These are phyloP conservation scores for Malus hybrid DNA, from an alignment of 331 rosid genomes.

Conservation along the genomic window DNA sequence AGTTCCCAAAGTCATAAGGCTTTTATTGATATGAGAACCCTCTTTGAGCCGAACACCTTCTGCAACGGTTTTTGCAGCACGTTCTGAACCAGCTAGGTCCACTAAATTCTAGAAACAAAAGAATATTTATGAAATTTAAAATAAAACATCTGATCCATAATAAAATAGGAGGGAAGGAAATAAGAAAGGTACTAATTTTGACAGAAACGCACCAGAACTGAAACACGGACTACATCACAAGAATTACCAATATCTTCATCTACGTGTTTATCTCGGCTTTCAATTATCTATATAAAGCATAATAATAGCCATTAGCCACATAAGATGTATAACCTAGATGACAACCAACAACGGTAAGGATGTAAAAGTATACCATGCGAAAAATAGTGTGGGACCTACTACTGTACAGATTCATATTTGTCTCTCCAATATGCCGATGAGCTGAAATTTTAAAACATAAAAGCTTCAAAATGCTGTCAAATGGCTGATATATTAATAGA, in stretches of 20 bases:
- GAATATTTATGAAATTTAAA: not conserved
- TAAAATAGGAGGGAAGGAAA: not conserved
- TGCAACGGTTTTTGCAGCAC: slow-evolving; percentile 98
- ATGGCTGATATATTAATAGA: slow-evolving; percentile 1
- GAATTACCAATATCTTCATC: slow-evolving; percentile 47
- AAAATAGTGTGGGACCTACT: slow-evolving; percentile 97
- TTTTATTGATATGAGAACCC: slow-evolving; percentile 96
- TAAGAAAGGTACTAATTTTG: not conserved
- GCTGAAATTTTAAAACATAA: slow-evolving; percentile 45
- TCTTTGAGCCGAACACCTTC: slow-evolving; percentile 93
- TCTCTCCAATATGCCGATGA: slow-evolving; percentile 95
- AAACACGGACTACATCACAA: slow-evolving; percentile 92
- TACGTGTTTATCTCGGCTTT: slow-evolving; percentile 64
- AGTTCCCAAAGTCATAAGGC: slow-evolving; percentile 94
- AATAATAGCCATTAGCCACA: not conserved
- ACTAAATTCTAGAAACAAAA: slow-evolving; percentile 63
- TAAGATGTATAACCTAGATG: not conserved
- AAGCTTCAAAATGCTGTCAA: slow-evolving; percentile 6
- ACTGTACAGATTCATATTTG: slow-evolving; percentile 90
- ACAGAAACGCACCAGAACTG: slow-evolving; percentile 67
- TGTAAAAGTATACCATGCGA: slow-evolving; percentile 61
- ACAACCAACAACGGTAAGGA: not conserved
- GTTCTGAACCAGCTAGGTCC: slow-evolving; percentile 99
- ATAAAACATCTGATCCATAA: not conserved
- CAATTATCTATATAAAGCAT: slow-evolving; percentile 51